phyloP scores from a whole-genome alignment of 2,329 filamentous ascomycete genomes.

The Cephalotrichum gorgonifer region DNA sequence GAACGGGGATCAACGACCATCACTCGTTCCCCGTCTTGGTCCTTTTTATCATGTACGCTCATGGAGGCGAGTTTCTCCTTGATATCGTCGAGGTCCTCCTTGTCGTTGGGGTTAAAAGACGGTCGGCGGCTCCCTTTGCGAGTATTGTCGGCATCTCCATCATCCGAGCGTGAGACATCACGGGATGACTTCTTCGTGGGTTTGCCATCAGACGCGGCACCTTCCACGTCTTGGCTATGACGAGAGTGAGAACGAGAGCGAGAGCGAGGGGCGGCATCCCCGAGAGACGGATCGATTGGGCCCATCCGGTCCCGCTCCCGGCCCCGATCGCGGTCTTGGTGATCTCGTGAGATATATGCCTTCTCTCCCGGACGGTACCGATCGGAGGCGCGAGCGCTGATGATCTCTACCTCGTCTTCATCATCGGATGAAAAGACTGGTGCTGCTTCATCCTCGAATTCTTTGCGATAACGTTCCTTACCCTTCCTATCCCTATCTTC shows the following conservation, averaged over 20 bases:
- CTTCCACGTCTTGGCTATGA: neutral
- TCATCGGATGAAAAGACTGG: conserved; percentile 12
- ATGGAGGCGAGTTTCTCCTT: conserved; percentile 39
- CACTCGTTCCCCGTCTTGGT: neutral
- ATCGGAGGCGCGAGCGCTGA: conserved; percentile 5
- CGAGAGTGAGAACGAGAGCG: neutral
- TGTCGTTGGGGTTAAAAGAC: conserved; percentile 43
- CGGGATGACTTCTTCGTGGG: neutral
- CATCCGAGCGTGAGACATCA: neutral
- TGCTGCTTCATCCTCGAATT: conserved; percentile 20
- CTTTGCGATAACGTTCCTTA: conserved; percentile 13
- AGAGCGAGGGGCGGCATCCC: neutral
- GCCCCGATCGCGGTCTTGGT: neutral
- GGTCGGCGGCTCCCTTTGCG: neutral
- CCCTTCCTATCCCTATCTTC: conserved; percentile 1
- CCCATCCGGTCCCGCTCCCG: neutral
- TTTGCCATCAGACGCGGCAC: neutral
- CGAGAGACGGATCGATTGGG: neutral
- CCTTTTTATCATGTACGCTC: conserved; percentile 12
- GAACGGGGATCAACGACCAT: conserved; percentile 1
- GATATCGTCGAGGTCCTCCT: conserved; percentile 35
- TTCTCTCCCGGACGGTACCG: conserved; percentile 7
- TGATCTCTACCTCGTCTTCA: conserved; percentile 8
- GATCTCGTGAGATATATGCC: conserved; percentile 6
- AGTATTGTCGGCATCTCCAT: neutral